A percentile compares a stretch with the other conserved stretches of the same genome.
Evolutionary conservation across 352 stramenopile genomes (phyloP).

Genomic region (Pythium biforme): DNA sequence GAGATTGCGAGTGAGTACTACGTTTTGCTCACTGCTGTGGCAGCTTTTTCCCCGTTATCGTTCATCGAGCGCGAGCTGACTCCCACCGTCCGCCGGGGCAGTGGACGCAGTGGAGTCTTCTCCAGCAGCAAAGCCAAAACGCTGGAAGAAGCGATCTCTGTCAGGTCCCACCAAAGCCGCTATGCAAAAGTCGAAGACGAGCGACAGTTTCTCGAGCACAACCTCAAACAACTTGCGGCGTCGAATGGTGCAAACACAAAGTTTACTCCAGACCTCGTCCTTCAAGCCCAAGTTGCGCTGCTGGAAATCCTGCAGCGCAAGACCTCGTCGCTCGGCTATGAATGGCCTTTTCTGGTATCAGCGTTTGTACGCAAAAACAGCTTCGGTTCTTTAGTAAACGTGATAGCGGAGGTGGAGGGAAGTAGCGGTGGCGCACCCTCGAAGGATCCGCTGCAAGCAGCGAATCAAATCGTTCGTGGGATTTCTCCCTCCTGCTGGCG

Average conservation of each 20-base stretch:
- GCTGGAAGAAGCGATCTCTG: slow-evolving; percentile 37
- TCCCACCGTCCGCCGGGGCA: slow-evolving; percentile 10
- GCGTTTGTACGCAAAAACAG: slow-evolving; percentile 23
- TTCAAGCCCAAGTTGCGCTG: slow-evolving; percentile 26
- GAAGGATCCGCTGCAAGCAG: slow-evolving; percentile 26
- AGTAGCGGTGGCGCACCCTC: not conserved
- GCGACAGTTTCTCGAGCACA: slow-evolving; percentile 41
- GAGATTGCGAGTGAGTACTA: slow-evolving; percentile 27
- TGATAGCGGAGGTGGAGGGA: slow-evolving; percentile 7
- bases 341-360: slow-evolving; percentile 33
- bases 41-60: slow-evolving; percentile 39
- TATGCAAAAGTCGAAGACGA: slow-evolving; percentile 40
- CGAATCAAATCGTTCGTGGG: slow-evolving; percentile 43
- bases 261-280: slow-evolving; percentile 14
- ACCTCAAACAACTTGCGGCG: slow-evolving; percentile 28
- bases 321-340: slow-evolving; percentile 18
- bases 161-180: slow-evolving; percentile 31
- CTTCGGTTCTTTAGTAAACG: slow-evolving; percentile 24
- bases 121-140: slow-evolving; percentile 18
- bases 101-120: slow-evolving; percentile 24
- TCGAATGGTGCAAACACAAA: not conserved
- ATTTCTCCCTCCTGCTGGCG: slow-evolving; percentile 39
- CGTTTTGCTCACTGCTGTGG: slow-evolving; percentile 37
- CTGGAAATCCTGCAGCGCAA: slow-evolving; percentile 34
- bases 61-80: slow-evolving; percentile 38